Base-by-base conservation (phyloP, 2,329 filamentous ascomycete genomes). In the Harringtonia aguacate region DNA sequence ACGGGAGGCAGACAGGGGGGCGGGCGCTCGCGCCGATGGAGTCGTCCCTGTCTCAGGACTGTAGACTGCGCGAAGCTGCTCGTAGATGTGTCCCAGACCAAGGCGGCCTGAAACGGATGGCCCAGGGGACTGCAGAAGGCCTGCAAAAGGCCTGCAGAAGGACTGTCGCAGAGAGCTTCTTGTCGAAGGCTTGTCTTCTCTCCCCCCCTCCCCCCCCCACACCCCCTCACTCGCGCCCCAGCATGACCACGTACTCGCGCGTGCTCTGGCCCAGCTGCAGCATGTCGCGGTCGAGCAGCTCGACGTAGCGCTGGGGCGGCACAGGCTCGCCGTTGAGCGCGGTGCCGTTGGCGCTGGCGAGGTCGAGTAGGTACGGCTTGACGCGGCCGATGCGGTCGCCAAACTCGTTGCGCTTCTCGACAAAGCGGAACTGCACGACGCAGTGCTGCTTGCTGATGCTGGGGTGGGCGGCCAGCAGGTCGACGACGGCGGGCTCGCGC, bases 381-480 rank as follows among this genome's bases (percentile, higher is more conserved):
- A 89, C 84, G 49, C 71, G 81, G 20, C 85, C 86, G 46, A 81
- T 72, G 57, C 81, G 84, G 58, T 95, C 89, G 20, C 88, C 89
- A 58, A 77, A 94, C 63, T 95, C 87, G 54, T 94, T 87, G 49
- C 77, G 77, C 63, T 83, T 88, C 56, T 87, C 84, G 18, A 84
- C 77, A 58, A 87, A 81, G 31, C 92, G 79, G 57, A 98, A 98
- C 60, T 98, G 92, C 36, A 98, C 75, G 9, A 89, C 92, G 1
- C 90, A 90, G 61, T 98, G 92, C 64, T 98, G 92, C 62, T 94
- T 94, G 60, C 87, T 94, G 56, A 88, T 80, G 61, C 87, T 95
- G 1, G 89, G 88, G 58, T 98, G 90, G 57, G 94, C 87, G 8
- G 94, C 77, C 3, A 78, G 68, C 46, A 95, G 69, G 59, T 98